Conservation (phyloP, 305 asterid species). For the Rubia balearica region DNA sequence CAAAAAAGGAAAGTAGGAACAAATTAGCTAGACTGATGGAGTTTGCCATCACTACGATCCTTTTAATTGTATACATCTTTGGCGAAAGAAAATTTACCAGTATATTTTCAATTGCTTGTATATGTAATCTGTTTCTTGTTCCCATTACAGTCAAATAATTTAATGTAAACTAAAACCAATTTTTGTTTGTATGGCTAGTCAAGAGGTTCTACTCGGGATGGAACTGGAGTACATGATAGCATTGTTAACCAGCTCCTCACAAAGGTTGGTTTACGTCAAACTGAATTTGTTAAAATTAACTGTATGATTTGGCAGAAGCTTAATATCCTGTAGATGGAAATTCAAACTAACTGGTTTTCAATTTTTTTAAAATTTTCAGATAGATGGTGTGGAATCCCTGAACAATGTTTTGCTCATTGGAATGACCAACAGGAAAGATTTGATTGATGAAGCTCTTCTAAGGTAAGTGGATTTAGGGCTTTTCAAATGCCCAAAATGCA, state of each 20-base stretch:
- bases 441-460: constrained; percentile 95
- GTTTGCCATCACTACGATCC: background rate
- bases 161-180: background rate
- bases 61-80: background rate
- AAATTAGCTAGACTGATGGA: background rate
- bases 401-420: constrained; percentile 97
- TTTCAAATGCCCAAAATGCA: constrained; percentile 7
- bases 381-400: constrained; percentile 98
- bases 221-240: constrained; percentile 99
- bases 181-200: constrained; percentile 50
- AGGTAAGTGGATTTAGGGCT: constrained; percentile 41
- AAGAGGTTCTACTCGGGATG: constrained; percentile 98
- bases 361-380: constrained; percentile 39
- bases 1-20: background rate
- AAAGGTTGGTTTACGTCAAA: constrained; percentile 50
- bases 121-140: background rate
- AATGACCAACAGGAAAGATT: constrained; percentile 96
- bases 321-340: constrained; percentile 7
- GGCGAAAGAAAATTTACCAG: background rate
- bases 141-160: background rate
- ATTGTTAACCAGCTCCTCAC: constrained; percentile 97
- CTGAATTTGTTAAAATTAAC: constrained; percentile 15
- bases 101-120: background rate
- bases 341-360: constrained; percentile 22
- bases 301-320: constrained; percentile 14